These are phyloP conservation scores for Angomonas ambiguus DNA, from an alignment of 208 protist genomes.

Conservation along the genomic window DNA sequence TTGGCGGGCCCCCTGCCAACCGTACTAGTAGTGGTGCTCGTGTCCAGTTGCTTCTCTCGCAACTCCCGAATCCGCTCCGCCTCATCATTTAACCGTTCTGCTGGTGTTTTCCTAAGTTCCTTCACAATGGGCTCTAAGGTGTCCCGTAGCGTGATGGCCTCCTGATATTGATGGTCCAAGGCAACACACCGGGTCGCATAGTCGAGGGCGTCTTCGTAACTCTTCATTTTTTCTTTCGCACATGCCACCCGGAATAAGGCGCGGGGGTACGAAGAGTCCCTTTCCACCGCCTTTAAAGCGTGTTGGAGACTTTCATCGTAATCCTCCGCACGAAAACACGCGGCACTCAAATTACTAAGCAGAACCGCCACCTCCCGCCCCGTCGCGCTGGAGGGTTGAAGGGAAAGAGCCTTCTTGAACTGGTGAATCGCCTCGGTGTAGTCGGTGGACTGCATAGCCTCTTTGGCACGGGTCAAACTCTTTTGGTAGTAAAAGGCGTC, in stretches of 20 bases:
- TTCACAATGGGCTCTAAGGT: constrained; percentile 35
- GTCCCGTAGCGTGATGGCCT: constrained; percentile 36
- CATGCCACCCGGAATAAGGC: constrained; percentile 67
- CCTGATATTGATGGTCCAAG: constrained; percentile 45
- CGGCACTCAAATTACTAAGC: constrained; percentile 72
- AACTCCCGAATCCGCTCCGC: constrained; percentile 30
- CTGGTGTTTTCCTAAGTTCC: constrained; percentile 38
- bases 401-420: constrained; percentile 73
- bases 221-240: constrained; percentile 48
- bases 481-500: constrained; percentile 79
- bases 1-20: constrained; percentile 29
- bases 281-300: constrained; percentile 31
- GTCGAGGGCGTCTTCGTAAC: constrained; percentile 34
- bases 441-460: constrained; percentile 57
- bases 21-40: constrained; percentile 11
- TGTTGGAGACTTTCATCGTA: constrained; percentile 58
- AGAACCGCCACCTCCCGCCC: constrained; percentile 47
- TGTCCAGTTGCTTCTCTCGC: constrained; percentile 32
- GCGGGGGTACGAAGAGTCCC: constrained; percentile 62
- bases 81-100: constrained; percentile 40
- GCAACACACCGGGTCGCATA: constrained; percentile 48
- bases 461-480: constrained; percentile 60
- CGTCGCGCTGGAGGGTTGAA: constrained; percentile 21
- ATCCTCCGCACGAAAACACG: constrained; percentile 38
- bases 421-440: constrained; percentile 70